phyloP scores from a whole-genome alignment of 2,329 filamentous ascomycete genomes.

The Corinectria fuckeliana region DNA sequence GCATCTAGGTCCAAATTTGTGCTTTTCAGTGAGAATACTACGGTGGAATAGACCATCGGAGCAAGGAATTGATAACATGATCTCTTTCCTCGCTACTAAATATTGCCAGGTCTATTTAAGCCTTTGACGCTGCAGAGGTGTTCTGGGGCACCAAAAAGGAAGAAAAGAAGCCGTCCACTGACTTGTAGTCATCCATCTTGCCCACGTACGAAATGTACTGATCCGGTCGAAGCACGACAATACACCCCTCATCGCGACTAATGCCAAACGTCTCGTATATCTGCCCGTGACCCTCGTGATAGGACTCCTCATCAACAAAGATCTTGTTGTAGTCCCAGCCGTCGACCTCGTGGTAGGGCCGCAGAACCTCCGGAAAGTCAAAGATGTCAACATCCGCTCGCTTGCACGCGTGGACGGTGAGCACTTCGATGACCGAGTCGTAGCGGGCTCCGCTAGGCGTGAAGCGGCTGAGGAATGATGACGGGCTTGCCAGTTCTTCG shows the following conservation, averaged over 20 bases:
- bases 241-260: slow-evolving; percentile 58
- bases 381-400: slow-evolving; percentile 56
- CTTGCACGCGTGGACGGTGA: slow-evolving; percentile 64
- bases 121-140: not conserved
- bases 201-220: slow-evolving; percentile 60
- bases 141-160: slow-evolving; percentile 5
- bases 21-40: no score
- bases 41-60: no score
- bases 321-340: slow-evolving; percentile 66
- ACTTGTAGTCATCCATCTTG: slow-evolving; percentile 18
- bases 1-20: no score
- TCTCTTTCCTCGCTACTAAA: no score
- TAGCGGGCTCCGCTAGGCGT: slow-evolving; percentile 11
- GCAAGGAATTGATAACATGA: no score
- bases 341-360: slow-evolving; percentile 43
- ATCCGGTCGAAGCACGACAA: slow-evolving; percentile 70
- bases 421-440: slow-evolving; percentile 58
- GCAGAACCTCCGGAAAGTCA: slow-evolving; percentile 57
- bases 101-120: not conserved
- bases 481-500: slow-evolving; percentile 46
- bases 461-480: slow-evolving; percentile 22
- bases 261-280: slow-evolving; percentile 66
- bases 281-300: slow-evolving; percentile 59
- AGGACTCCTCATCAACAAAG: slow-evolving; percentile 60
- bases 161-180: slow-evolving; percentile 13